Evolutionary conservation across 129 eudicot genomes (phyloP).

Genomic region (Helianthus annuus): HanXRQr2.0-SUNRISE NC_035441.2:165079331-165079830

Average conservation of each 20-base stretch:
- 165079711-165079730: constrained; percentile 20
- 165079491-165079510: too few species aligned
- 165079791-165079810: constrained; percentile 73
- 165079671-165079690: constrained; percentile 63
- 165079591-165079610: constrained; percentile 81
- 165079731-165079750: not conserved
- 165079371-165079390: too few species aligned
- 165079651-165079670: constrained; percentile 52
- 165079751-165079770: not conserved
- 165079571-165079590: constrained; percentile 80
- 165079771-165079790: constrained; percentile 62
- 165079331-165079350: too few species aligned
- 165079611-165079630: constrained; percentile 80
- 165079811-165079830: constrained; percentile 62
- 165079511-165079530: constrained; percentile 3
- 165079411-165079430: too few species aligned
- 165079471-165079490: too few species aligned
- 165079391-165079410: too few species aligned
- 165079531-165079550: not conserved
- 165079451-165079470: too few species aligned
- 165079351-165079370: too few species aligned
- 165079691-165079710: constrained; percentile 51
- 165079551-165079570: constrained; percentile 43
- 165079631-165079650: constrained; percentile 71
- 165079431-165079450: too few species aligned